These are phyloP conservation scores for Xylaria acuta DNA, from an alignment of 495 filamentous ascomycete species.

Conservation along the genomic window DNA sequence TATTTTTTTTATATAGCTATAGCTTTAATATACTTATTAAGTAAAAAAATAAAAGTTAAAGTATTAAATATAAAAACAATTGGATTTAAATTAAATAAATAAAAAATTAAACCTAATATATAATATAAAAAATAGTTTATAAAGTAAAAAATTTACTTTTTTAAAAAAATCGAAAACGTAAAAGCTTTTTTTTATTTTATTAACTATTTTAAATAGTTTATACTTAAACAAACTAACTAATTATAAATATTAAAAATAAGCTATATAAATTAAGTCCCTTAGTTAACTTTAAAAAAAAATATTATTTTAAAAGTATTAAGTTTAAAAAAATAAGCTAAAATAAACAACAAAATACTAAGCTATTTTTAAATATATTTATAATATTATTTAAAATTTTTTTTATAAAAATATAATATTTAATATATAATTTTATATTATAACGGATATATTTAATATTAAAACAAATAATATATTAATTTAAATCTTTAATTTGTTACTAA, in stretches of 20 bases:
- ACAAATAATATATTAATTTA: background rate
- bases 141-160: background rate
- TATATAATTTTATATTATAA: background rate
- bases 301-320: background rate
- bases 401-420: background rate
- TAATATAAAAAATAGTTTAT: background rate
- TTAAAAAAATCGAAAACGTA: background rate
- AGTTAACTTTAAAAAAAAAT: background rate
- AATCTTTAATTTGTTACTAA: background rate
- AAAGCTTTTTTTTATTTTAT: conserved; percentile 3
- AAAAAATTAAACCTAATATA: background rate
- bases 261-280: background rate
- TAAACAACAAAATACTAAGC: background rate
- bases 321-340: background rate
- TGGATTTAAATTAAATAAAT: background rate
- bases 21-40: background rate
- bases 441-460: background rate
- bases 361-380: conserved; percentile 1
- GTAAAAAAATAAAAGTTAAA: background rate
- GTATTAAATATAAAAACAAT: background rate
- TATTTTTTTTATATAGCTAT: background rate
- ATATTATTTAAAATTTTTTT: background rate
- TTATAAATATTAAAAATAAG: background rate
- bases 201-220: background rate
- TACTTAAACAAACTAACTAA: background rate